These are phyloP conservation scores for Colletotrichum sp. DNA, from an alignment of 2,329 filamentous ascomycete species.

Conservation along the genomic window DNA sequence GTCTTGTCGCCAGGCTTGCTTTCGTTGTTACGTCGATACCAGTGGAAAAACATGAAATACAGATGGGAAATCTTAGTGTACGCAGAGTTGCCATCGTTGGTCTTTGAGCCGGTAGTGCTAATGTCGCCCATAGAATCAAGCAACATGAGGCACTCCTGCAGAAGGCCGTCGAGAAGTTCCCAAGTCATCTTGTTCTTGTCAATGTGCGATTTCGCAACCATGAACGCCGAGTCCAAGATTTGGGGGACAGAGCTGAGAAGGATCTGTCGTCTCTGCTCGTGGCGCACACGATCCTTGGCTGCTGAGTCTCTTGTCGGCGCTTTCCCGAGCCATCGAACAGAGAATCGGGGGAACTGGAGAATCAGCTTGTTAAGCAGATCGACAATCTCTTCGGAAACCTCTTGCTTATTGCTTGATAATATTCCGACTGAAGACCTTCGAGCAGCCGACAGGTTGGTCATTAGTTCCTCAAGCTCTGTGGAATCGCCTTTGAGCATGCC, in stretches of 20 bases:
- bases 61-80: slow-evolving; percentile 73
- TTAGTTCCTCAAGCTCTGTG: slow-evolving; percentile 64
- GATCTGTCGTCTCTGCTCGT: slow-evolving; percentile 63
- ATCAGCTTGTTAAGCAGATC: slow-evolving; percentile 60
- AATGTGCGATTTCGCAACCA: slow-evolving; percentile 59
- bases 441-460: slow-evolving; percentile 59
- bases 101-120: slow-evolving; percentile 26
- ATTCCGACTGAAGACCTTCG: slow-evolving; percentile 59
- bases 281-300: slow-evolving; percentile 64
- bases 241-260: slow-evolving; percentile 58
- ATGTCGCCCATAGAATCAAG: slow-evolving; percentile 56
- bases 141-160: slow-evolving; percentile 61
- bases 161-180: slow-evolving; percentile 60
- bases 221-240: slow-evolving; percentile 65
- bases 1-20: slow-evolving; percentile 44
- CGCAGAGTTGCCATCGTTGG: slow-evolving; percentile 46
- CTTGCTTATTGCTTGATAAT: slow-evolving; percentile 30
- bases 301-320: slow-evolving; percentile 54
- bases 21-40: slow-evolving; percentile 30
- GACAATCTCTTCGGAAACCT: slow-evolving; percentile 24
- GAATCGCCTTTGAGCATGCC: slow-evolving; percentile 64
- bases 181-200: slow-evolving; percentile 53
- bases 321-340: slow-evolving; percentile 66
- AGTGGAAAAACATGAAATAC: slow-evolving; percentile 63
- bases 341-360: slow-evolving; percentile 64